Percentiles rank a stretch among this genome's conserved stretches.
Evolutionary conservation across 306 rosid genomes (phyloP).

Genomic region (Crotalaria pallida): DNA sequence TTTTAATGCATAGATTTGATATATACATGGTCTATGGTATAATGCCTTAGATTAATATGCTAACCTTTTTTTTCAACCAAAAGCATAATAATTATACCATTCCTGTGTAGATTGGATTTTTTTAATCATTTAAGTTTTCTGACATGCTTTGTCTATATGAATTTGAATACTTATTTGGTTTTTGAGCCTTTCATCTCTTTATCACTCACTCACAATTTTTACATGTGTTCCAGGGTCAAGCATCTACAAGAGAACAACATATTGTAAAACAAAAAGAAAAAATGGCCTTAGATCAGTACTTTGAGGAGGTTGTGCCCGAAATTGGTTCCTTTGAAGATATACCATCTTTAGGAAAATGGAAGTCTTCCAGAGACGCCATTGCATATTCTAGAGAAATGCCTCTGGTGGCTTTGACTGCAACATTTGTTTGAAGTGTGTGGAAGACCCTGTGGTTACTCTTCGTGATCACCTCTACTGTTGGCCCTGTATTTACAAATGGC

Average conservation of each 20-base stretch:
- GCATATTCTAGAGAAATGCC: constrained; percentile 30
- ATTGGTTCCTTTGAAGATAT: constrained; percentile 27
- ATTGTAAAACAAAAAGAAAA: not conserved
- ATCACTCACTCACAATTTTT: not conserved
- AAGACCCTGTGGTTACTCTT: constrained; percentile 92
- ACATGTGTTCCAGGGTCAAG: constrained; percentile 15
- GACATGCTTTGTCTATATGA: not conserved
- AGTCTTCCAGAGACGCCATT: constrained; percentile 26
- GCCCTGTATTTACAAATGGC: constrained; percentile 96
- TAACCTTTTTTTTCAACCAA: constrained; percentile 5
- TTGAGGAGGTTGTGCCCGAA: constrained; percentile 29
- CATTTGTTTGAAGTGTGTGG: constrained; percentile 74
- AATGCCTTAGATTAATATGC: not conserved
- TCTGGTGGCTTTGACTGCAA: constrained; percentile 71
- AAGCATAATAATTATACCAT: not conserved
- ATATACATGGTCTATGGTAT: not conserved
- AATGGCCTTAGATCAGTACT: constrained; percentile 51
- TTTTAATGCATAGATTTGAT: not conserved
- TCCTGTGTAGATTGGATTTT: not conserved
- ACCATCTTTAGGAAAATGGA: constrained; percentile 38
- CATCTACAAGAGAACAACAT: not conserved
- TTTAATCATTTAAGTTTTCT: not conserved
- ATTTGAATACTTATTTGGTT: constrained; percentile 1
- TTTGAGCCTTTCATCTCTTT: not conserved
- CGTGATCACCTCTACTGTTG: constrained; percentile 96